Evolutionary conservation across 768 basidiomycete species (phyloP), one percentile per base, ranked within the genome.

Genomic region (Tulasnella sp.): DNA sequence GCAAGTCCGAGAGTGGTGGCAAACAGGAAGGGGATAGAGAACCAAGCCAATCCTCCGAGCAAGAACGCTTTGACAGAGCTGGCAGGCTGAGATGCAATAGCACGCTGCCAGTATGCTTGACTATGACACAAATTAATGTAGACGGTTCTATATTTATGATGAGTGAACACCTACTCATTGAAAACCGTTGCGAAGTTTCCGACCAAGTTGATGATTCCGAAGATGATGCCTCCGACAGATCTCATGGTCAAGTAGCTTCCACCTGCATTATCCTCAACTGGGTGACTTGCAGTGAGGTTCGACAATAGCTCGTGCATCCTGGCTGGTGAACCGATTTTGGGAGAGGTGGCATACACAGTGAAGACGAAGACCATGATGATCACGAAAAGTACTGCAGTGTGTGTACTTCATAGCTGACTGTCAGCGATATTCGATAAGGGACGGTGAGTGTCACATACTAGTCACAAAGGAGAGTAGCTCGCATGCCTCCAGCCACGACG

Each of bases 11-110:
- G 75, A 1, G 84, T 85, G 0, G 86, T 91, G 1, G 91, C 82
- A 58, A 96, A 78, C 37, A 31, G 35, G 37, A 39, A 37, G 7
- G 35, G 32, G 25, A 35, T 49, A 10, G 24, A 35, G 43, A 42
- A 40, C 91, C 92, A 95, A 1, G 87, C 83, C 6, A 91, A 62
- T 3, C 90, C 91, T 37, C 91, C 92, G 6, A 90, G 71, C 3
- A 92, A 69, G 67, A 89, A 96, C 0, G 85, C 91, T 64, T 90
- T 91, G 53, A 92, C 89, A 10, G 83, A 83, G n/a, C 74, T 79
- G 1, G 77, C 79, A 0, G 88, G 89, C 13, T 79, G 69, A 54
- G 80, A 83, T 1, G 92, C 91, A 60, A 95, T 89, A 1, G 90
- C 90, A 10, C 88, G 75, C 61, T 90, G 87, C 81, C 86, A 93